Base-by-base conservation (phyloP, 208 protist species). In the Trypanosomatidae sp. region DNA sequence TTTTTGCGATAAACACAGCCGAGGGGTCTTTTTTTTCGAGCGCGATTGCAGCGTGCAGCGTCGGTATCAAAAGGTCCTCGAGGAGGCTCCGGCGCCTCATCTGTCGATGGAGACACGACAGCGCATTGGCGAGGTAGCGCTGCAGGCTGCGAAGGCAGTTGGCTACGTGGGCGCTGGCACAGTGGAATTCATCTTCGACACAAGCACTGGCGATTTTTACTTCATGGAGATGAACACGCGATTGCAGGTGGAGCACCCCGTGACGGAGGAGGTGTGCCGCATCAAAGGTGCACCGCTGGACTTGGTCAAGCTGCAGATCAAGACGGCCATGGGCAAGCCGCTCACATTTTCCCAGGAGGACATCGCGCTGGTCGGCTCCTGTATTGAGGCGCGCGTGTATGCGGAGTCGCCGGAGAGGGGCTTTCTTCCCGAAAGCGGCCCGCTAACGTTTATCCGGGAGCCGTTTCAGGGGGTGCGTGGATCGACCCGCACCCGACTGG, bases 201-300 rank as follows among this genome's bases (percentile, higher is more conserved):
- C 87, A 17, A 62, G 90, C 43, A 82, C 36, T 0, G 77, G 36
- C 0, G 81, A 92, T 7, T 99, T 99, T 88, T 99, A 96, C 88
- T 99, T 99, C 69, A 94, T 99, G 83, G 99, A 99, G 80, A 99
- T 99, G 98, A 99, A 99, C 80, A 99, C 99, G n/a, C 87, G 99
- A 52, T 87, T 99, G 41, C 98, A 99, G 86, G 94, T 96, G 47
- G 94, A 97, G 77, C 91, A 99, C 81, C 96, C 98, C 22, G 92
- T 99, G 43, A 99, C 98, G 39, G 98, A 99, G 85, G 86, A 97
- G 85, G 80, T 97, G n/a, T 88, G 79, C 50, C 86, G 89, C 50
- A 66, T 94, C 49, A 82, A 66, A 73, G 82, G 56, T 64, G 80
- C 49, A 50, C 71, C 64, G 67, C 79, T 70, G n/a, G 98, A 99